A percentile compares a stretch with the other conserved stretches of the same genome.
Conservation (phyloP, 495 filamentous ascomycete genomes). For the Tetracladium setigerum region DNA sequence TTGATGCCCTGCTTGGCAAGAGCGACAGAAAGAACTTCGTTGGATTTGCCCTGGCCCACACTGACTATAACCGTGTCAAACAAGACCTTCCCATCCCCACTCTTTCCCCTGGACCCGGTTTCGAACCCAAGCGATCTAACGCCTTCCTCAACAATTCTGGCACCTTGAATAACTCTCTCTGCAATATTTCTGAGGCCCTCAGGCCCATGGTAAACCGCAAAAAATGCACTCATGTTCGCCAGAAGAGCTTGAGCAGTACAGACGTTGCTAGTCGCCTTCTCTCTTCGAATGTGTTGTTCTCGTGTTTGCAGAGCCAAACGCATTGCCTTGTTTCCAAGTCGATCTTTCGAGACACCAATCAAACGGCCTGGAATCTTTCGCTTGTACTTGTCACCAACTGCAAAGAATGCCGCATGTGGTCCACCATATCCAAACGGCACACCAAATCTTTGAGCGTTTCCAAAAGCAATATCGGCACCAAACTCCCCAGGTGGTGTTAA, state of each 20-base stretch:
- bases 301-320: conserved; percentile 86
- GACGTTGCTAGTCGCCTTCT: conserved; percentile 98
- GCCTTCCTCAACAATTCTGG: conserved; percentile 61
- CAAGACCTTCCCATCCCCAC: conserved; percentile 44
- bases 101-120: conserved; percentile 47
- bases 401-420: conserved; percentile 96
- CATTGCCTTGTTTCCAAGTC: conserved; percentile 77
- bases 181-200: conserved; percentile 80
- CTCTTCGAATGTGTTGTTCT: conserved; percentile 94
- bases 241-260: conserved; percentile 94
- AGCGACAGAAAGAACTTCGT: conserved; percentile 42
- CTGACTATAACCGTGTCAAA: conserved; percentile 82
- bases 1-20: conserved; percentile 49
- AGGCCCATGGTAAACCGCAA: conserved; percentile 95
- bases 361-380: conserved; percentile 92
- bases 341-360: conserved; percentile 88
- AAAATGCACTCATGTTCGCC: conserved; percentile 96
- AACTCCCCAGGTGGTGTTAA: conserved; percentile 92
- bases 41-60: conserved; percentile 39
- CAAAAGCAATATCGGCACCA: conserved; percentile 95
- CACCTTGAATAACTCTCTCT: conserved; percentile 61
- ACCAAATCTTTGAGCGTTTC: conserved; percentile 89
- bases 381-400: conserved; percentile 87
- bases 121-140: conserved; percentile 59
- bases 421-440: conserved; percentile 93